Evolutionary conservation across 164 flowering plant genomes (phyloP).

Genomic region (Magnolia changhungtana): DNA sequence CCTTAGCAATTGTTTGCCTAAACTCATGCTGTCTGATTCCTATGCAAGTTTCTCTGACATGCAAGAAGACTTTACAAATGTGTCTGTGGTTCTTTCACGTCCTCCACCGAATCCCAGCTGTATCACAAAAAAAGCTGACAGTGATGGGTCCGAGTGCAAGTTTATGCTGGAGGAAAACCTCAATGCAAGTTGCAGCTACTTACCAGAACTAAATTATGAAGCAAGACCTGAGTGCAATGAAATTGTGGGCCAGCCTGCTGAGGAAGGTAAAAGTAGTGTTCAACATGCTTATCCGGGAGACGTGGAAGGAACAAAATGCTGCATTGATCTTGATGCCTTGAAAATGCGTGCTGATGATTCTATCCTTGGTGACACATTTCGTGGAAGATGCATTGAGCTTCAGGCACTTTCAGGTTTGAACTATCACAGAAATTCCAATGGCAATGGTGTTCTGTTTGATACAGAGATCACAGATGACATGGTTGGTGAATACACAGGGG

Average conservation of each 20-base stretch:
- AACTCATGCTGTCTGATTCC: neutral
- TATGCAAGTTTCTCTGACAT: neutral
- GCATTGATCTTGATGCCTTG: neutral
- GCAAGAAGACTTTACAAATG: conserved; percentile 1
- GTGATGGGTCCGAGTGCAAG: neutral
- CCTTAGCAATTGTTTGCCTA: neutral
- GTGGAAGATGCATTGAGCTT: conserved; percentile 11
- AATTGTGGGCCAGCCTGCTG: neutral
- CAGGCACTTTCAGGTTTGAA: conserved; percentile 22
- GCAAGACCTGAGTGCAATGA: neutral
- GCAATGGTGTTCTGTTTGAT: conserved; percentile 12
- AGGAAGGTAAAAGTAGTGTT: neutral
- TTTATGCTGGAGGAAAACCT: neutral
- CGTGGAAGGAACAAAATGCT: neutral
- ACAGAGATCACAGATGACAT: conserved; percentile 14
- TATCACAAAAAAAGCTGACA: neutral
- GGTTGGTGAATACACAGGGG: neutral
- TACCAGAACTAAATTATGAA: neutral
- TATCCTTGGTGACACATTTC: conserved; percentile 6
- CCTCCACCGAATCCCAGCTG: neutral
- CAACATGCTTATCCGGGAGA: neutral
- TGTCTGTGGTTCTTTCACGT: neutral
- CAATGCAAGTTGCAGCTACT: neutral
- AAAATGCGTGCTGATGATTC: neutral
- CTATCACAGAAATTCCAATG: conserved; percentile 11